These are phyloP conservation scores for Trichoderma sp. DNA, from an alignment of 2,329 filamentous ascomycete species.

Conservation along the genomic window DNA sequence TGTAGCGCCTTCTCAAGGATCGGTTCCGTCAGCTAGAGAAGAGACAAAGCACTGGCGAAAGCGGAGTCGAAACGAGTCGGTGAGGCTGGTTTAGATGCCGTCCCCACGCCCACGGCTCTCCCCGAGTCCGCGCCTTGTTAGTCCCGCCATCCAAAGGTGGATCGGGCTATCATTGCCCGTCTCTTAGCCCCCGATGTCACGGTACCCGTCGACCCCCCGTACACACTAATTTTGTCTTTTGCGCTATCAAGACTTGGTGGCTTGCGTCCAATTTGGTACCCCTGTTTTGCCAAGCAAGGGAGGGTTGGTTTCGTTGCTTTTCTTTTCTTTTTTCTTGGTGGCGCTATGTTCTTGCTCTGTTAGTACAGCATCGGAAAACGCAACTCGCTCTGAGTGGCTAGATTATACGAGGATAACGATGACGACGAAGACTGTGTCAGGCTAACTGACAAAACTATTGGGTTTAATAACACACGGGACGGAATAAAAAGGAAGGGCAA, in stretches of 20 bases:
- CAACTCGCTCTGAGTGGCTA: conserved; percentile 2
- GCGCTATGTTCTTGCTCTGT: background rate
- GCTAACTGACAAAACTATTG: background rate
- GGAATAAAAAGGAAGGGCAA: conserved; percentile 5
- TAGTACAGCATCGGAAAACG: background rate
- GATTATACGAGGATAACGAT: conserved; percentile 14
- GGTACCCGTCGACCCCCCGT: background rate
- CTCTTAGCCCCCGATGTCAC: conserved; percentile 13
- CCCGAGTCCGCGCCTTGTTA: conserved; percentile 16
- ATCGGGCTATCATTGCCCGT: conserved; percentile 2
- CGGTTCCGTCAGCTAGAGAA: background rate
- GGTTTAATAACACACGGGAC: background rate
- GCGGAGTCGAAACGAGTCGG: conserved; percentile 6
- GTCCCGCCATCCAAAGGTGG: conserved; percentile 15
- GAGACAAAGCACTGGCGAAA: background rate
- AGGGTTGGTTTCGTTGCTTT: background rate
- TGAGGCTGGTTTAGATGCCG: background rate
- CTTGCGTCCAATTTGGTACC: background rate
- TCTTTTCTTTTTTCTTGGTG: background rate
- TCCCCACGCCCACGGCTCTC: conserved; percentile 15
- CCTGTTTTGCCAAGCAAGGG: background rate
- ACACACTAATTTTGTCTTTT: conserved; percentile 1
- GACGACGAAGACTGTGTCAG: conserved; percentile 4
- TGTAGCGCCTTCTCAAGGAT: background rate
- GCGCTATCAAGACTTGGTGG: background rate